Evolutionary conservation across 805 yeast genomes (phyloP).

Genomic region (Sungouiozyma ichnusensis): DNA sequence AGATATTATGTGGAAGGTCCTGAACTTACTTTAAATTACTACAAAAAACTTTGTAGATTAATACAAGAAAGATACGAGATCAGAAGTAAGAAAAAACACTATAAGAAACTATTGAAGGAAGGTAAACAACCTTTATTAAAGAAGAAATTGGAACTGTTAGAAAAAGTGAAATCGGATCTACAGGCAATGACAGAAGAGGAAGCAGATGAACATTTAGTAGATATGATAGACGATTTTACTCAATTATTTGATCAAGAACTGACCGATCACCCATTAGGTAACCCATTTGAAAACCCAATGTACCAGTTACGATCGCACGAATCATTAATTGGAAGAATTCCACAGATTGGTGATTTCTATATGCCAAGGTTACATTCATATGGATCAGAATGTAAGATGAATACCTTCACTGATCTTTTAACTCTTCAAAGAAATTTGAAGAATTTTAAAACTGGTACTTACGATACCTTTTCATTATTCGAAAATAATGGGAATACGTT

Average conservation of each 20-base stretch:
- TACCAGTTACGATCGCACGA: constrained; percentile 18
- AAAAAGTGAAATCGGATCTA: constrained; percentile 8
- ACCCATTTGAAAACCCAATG: constrained; percentile 18
- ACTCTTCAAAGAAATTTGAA: constrained; percentile 8
- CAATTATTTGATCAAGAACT: constrained; percentile 16
- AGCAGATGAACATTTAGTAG: constrained; percentile 4
- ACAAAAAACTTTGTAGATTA: constrained; percentile 12
- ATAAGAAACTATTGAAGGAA: constrained; percentile 12
- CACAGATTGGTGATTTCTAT: constrained; percentile 23
- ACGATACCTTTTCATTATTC: constrained; percentile 9
- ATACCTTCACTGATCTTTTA: constrained; percentile 13
- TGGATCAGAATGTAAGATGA: constrained; percentile 7
- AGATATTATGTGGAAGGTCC: constrained; percentile 15
- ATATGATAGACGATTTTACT: constrained; percentile 13
- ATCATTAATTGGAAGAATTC: constrained; percentile 20
- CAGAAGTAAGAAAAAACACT: constrained; percentile 16
- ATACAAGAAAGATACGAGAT: constrained; percentile 12
- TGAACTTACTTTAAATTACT: constrained; percentile 8
- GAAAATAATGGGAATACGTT: constrained; percentile 13
- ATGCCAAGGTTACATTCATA: constrained; percentile 20
- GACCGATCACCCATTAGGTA: constrained; percentile 14
- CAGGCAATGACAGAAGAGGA: constrained; percentile 7
- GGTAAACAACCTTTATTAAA: constrained; percentile 12
- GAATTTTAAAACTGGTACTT: constrained; percentile 9
- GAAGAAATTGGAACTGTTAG: constrained; percentile 8